phyloP scores from a whole-genome alignment of 2,329 filamentous ascomycete species.

The Plectosphaerella sp. region DNA sequence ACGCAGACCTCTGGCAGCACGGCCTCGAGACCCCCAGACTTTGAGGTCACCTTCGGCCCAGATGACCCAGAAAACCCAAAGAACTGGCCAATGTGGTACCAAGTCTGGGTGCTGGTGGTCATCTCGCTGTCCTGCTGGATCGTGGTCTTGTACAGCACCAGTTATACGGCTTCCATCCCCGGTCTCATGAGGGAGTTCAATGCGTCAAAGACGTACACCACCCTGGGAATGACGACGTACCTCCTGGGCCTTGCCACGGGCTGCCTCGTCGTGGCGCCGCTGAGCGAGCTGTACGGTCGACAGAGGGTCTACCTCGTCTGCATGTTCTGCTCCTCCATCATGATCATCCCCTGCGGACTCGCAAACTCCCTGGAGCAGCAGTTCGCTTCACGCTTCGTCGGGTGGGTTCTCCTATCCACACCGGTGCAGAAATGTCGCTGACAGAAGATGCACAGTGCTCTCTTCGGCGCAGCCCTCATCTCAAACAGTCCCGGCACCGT shows the following conservation, averaged over 20 bases:
- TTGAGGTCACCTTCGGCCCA: slow-evolving; percentile 68
- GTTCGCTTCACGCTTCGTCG: slow-evolving; percentile 70
- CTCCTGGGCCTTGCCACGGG: slow-evolving; percentile 70
- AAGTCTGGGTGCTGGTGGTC: slow-evolving; percentile 37
- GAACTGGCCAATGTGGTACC: slow-evolving; percentile 57
- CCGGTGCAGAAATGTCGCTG: neutral
- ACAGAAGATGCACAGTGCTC: slow-evolving; percentile 8
- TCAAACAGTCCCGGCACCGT: slow-evolving; percentile 79
- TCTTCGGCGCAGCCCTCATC: slow-evolving; percentile 76
- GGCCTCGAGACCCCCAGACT: slow-evolving; percentile 49
- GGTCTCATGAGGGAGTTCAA: slow-evolving; percentile 66
- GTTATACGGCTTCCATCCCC: slow-evolving; percentile 68
- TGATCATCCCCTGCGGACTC: slow-evolving; percentile 69
- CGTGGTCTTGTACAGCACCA: slow-evolving; percentile 70
- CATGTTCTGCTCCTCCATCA: slow-evolving; percentile 58
- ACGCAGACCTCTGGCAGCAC: slow-evolving; percentile 19
- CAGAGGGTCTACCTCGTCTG: slow-evolving; percentile 65
- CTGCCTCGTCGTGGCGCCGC: slow-evolving; percentile 67
- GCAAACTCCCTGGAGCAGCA: slow-evolving; percentile 64
- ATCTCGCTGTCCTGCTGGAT: slow-evolving; percentile 43
- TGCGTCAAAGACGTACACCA: slow-evolving; percentile 55
- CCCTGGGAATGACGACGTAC: slow-evolving; percentile 75
- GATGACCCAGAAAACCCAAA: slow-evolving; percentile 60
- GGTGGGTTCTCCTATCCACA: slow-evolving; percentile 34
- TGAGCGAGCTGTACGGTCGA: slow-evolving; percentile 67